Base-by-base conservation (phyloP, 176 grass and related monocot species). In the Musa acuminata region DNA sequence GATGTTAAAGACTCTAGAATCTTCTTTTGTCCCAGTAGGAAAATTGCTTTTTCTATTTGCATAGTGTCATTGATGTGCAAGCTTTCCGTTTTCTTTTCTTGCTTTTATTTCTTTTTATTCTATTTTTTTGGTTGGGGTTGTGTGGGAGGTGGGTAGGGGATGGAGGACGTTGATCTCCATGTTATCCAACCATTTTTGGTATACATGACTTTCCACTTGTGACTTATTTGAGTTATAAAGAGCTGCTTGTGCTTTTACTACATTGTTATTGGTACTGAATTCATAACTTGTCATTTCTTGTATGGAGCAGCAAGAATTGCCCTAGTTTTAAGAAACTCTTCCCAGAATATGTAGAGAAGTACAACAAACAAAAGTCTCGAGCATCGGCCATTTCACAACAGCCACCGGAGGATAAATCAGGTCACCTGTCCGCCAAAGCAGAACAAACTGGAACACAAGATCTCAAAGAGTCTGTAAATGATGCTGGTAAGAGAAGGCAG, bases 281-380 rank as follows among this genome's bases (percentile, higher is more conserved):
- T 25, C 62, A 6, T 54, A 79, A 25, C 29, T 43, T 48, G 35
- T 26, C 43, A 66, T 20, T 67, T 8, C 22, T 77, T 73, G 73
- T 62, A 43, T 67, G 57, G 50, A 74, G 57, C 96, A 99, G 90
- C 84, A 99, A 99, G 88, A 99, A 91, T 79, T 95, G 96, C 55
- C 86, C 84, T 0, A 92, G 89, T 74, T 99, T 99, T 67, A 89
- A 77, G 88, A 99, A 99, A 75, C 76, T 99, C 62, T 99, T 99
- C 80, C 91, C 96, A 24, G 96, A 99, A 77, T 99, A 95, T 52
- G 78, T 89, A 48, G 91, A 95, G 74, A 94, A 84, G 80, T 95
- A 99, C 72, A 83, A 91, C 66, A 78, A 89, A 80, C 87, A 84
- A 57, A 69, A 83, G 65, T 78, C 59, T 58, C 71, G 78, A 78